Conservation (phyloP, 1,139 yeast species). For the Suhomyces bolitotheri region DNA sequence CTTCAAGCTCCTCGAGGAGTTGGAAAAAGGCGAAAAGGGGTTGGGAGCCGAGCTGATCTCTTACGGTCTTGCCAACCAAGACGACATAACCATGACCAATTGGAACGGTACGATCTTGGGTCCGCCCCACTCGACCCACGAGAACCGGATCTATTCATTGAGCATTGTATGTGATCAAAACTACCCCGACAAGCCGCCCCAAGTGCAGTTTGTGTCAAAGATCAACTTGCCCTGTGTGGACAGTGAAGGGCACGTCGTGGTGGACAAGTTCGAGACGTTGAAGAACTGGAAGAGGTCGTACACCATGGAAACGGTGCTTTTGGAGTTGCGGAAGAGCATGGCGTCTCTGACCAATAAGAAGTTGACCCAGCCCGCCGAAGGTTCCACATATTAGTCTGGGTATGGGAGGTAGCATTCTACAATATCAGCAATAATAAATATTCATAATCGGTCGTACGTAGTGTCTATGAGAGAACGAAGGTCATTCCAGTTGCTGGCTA, state of each 20-base stretch:
- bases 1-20: slow-evolving; percentile 88
- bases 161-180: slow-evolving; percentile 77
- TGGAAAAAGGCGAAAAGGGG: slow-evolving; percentile 98
- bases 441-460: too few species aligned
- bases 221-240: slow-evolving; percentile 91
- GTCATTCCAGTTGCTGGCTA: too few species aligned
- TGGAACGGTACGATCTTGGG: slow-evolving; percentile 98
- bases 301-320: slow-evolving; percentile 87
- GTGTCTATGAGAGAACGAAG: too few species aligned
- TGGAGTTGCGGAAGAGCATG: slow-evolving; percentile 85
- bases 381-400: slow-evolving; percentile 40
- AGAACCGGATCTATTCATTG: slow-evolving; percentile 87
- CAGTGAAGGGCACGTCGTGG: slow-evolving; percentile 63
- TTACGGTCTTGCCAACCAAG: slow-evolving; percentile 84
- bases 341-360: slow-evolving; percentile 81
- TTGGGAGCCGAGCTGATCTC: slow-evolving; percentile 96
- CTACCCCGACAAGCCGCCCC: slow-evolving; percentile 90
- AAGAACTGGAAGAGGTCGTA: slow-evolving; percentile 83
- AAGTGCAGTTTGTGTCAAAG: slow-evolving; percentile 74
- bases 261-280: slow-evolving; percentile 65
- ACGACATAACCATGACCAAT: slow-evolving; percentile 85
- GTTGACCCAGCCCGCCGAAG: slow-evolving; percentile 89
- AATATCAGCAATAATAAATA: too few species aligned
- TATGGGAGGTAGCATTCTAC: too few species aligned
- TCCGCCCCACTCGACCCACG: slow-evolving; percentile 94